Percentiles rank a stretch among this genome's conserved stretches.
These are phyloP conservation scores for Botrytis tulipae DNA, from an alignment of 2,329 filamentous ascomycete species.

Conservation along the genomic window DNA sequence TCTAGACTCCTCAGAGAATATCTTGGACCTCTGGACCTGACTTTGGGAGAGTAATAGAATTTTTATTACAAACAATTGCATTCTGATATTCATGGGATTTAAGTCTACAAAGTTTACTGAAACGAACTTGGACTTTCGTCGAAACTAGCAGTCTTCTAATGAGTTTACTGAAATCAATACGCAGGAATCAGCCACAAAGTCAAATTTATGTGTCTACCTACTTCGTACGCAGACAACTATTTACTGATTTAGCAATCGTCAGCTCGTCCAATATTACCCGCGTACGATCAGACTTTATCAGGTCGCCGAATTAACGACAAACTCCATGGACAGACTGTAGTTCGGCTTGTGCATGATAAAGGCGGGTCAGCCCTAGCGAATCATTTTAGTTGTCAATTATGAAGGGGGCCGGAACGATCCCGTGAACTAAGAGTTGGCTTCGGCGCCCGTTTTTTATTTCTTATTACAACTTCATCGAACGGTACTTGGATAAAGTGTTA, in stretches of 20 bases:
- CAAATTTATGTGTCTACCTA: background rate
- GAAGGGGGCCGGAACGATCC: background rate
- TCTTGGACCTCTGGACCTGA: background rate
- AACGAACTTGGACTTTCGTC: background rate
- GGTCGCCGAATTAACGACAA: background rate
- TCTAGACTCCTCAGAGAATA: background rate
- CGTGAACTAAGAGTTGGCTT: background rate
- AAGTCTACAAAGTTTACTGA: background rate
- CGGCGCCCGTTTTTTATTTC: background rate
- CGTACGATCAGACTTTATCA: background rate
- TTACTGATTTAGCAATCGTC: background rate
- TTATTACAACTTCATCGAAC: background rate
- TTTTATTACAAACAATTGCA: background rate
- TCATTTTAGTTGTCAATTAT: background rate
- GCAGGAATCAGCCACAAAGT: background rate
- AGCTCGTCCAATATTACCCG: background rate
- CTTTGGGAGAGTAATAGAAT: background rate
- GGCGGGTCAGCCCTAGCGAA: conserved; percentile 11
- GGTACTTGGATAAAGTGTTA: background rate
- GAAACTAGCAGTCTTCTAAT: background rate
- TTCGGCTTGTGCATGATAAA: conserved; percentile 5
- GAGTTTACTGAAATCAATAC: background rate
- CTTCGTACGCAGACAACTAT: background rate
- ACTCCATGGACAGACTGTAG: background rate
- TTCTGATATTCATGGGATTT: background rate